phyloP scores from a whole-genome alignment of 2,329 filamentous ascomycete genomes.

The Cordyceps tenuipes region DNA sequence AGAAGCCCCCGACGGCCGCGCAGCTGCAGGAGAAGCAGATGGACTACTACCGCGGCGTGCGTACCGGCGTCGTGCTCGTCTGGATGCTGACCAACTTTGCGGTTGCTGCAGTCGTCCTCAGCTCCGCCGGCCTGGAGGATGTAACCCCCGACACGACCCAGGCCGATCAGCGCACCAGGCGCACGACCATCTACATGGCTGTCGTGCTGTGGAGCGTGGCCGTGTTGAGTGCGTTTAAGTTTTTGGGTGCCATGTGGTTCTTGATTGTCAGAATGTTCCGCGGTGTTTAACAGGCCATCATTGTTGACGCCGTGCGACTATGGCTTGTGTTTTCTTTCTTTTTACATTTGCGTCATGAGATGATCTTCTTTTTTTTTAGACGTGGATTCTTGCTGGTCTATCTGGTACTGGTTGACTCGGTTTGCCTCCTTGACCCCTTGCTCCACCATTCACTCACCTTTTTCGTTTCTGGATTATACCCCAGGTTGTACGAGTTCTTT shows the following conservation, averaged over 20 bases:
- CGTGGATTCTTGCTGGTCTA: background rate
- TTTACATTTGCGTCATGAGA: constrained; percentile 3
- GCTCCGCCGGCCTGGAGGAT: constrained; percentile 70
- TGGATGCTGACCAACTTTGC: constrained; percentile 98
- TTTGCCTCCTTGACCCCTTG: background rate
- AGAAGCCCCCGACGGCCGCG: constrained; percentile 46
- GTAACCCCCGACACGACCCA: constrained; percentile 36
- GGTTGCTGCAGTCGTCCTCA: constrained; percentile 77
- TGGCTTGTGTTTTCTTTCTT: background rate
- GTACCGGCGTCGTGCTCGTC: constrained; percentile 79
- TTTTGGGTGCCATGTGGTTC: constrained; percentile 85
- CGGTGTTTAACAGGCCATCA: constrained; percentile 40
- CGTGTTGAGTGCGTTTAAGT: constrained; percentile 74
- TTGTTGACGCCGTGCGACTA: background rate
- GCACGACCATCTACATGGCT: constrained; percentile 74
- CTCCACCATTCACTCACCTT: background rate
- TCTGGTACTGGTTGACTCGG: constrained; percentile 5
- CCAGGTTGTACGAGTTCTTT: background rate
- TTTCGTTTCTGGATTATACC: constrained; percentile 9
- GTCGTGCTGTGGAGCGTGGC: constrained; percentile 87
- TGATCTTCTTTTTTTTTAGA: background rate
- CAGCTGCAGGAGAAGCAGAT: constrained; percentile 75
- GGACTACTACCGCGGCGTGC: constrained; percentile 96
- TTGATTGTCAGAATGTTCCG: constrained; percentile 82
- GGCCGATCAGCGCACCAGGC: constrained; percentile 39